These are phyloP conservation scores for Symbiodinium pilosum DNA, from an alignment of 73 alveolate species.

Conservation along the genomic window DNA sequence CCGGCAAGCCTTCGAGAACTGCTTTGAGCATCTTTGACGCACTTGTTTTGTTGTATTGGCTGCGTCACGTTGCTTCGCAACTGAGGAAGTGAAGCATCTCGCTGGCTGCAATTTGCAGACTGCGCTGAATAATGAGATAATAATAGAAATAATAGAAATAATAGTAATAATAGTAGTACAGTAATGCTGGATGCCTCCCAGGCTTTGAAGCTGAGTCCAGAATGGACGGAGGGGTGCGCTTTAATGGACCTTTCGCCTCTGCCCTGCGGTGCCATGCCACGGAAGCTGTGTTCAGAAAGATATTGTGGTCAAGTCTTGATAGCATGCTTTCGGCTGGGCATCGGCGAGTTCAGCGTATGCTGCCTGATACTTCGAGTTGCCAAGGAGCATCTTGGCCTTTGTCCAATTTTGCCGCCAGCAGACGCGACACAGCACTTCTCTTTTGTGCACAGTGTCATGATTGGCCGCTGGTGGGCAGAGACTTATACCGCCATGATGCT, in stretches of 20 bases:
- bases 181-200: background rate
- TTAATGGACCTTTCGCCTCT: conserved; percentile 17
- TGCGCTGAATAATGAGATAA: too few species aligned
- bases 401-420: conserved; percentile 14
- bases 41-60: background rate
- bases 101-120: background rate
- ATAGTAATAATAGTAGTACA: background rate
- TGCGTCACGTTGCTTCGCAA: too few species aligned
- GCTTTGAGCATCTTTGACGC: conserved; percentile 34
- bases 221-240: conserved; percentile 5
- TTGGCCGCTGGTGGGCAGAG: conserved; percentile 12
- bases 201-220: background rate
- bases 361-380: background rate
- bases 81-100: conserved; percentile 11
- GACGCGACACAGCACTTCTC: background rate
- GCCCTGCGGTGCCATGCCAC: background rate
- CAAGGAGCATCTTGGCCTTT: conserved; percentile 14
- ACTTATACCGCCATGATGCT: conserved; percentile 7
- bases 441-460: background rate
- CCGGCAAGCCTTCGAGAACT: conserved; percentile 32
- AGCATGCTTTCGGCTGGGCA: too few species aligned
- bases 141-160: too few species aligned
- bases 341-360: conserved; percentile 20
- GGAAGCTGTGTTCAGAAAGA: too few species aligned
- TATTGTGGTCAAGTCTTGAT: too few species aligned